phyloP scores from a whole-genome alignment of 257 asterid genomes.

The Solanum gracilifrons region DNA sequence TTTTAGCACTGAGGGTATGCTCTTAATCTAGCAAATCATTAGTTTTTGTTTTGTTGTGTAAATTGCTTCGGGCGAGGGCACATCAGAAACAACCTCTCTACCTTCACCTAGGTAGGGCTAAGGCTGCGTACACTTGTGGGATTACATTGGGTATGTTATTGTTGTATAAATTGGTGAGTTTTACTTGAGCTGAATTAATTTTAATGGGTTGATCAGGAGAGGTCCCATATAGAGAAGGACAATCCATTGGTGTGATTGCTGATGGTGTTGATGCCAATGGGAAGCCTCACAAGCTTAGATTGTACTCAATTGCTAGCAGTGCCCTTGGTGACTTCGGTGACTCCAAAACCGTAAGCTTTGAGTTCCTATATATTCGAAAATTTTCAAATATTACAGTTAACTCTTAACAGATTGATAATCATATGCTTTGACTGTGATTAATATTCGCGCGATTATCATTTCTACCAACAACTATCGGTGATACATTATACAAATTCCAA shows the following conservation, averaged over 20 bases:
- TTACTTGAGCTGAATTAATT: background rate
- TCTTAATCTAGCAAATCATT: background rate
- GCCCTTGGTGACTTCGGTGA: constrained; percentile 97
- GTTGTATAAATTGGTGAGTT: background rate
- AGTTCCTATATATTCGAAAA: background rate
- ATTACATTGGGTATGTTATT: background rate
- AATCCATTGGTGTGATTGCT: constrained; percentile 80
- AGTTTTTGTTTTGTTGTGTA: background rate
- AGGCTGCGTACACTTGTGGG: background rate
- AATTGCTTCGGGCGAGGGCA: too few species aligned
- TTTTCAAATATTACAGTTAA: background rate
- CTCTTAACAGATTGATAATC: too few species aligned
- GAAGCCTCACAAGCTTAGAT: constrained; percentile 89
- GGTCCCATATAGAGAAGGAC: constrained; percentile 94
- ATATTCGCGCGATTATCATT: background rate
- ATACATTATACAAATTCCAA: background rate
- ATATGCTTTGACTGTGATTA: too few species aligned
- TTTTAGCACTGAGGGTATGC: constrained; percentile 76
- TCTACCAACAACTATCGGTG: background rate
- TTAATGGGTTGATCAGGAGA: constrained; percentile 27
- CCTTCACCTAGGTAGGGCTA: background rate
- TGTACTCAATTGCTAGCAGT: constrained; percentile 96
- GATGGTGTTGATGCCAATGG: constrained; percentile 95
- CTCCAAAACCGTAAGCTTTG: constrained; percentile 73
- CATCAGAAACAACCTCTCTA: background rate